Evolutionary conservation across 306 rosid species (phyloP), one percentile per base, ranked within the genome.

Genomic region (Sicyos edulis): DNA sequence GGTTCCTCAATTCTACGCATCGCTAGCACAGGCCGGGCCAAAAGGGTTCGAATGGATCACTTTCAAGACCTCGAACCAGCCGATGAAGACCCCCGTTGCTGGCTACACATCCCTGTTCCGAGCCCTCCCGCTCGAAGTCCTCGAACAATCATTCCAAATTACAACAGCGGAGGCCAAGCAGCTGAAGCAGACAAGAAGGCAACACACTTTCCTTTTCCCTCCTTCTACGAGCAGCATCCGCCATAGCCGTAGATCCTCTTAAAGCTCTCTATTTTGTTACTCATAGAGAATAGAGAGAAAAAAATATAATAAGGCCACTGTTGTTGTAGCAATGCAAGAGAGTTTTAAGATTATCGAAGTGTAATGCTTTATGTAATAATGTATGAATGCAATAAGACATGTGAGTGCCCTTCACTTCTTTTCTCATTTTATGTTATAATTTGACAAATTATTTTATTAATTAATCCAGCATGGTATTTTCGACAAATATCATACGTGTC

Each of bases 41-140:
- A 14, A 70, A 19, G 80, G 80, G 71, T 70, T 70, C 32, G 80
- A 77, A 20, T 77, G 75, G 71, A 32, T 77, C n/a, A 29, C 71
- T 2, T 70, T 77, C 63, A 77, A 60, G 75, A 77, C 80, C 0
- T 59, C 63, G 6, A 55, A 51, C 2, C 71, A 77, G 64, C 75
- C 80, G 1, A 59, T 70, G 72, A 77, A 70, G 55, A 77, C 55
- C 71, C 71, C 80, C 1, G 8, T 70, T 14, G 80, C 32, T 7
- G 80, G 80, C 45, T 77, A 77, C 76, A 77, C 80, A 0, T 77
- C 80, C 9, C 53, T 70, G 5, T 32, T 77, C 45, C 10, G 71
- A 32, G 80, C 66, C 8, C 40, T 77, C 15, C 80, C 80, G 0
- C 60, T 26, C 29, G 29, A 26, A 26, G 29, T 26, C 29, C 29